Base-by-base conservation (phyloP, 768 basidiomycete species). In the Cystoderma amianthinum region DNA sequence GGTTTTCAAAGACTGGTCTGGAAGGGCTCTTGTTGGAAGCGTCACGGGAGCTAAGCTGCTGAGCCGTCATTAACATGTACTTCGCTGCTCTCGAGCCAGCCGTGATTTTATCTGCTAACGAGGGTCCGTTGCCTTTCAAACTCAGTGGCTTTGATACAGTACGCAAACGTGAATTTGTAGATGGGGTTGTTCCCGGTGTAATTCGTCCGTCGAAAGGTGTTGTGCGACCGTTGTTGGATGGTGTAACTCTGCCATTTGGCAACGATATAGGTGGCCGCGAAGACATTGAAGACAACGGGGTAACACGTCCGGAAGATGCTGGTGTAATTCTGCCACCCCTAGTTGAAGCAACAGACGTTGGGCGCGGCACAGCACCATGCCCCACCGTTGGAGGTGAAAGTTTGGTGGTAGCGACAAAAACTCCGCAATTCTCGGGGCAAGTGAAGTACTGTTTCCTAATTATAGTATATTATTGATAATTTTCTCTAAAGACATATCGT, bases 331-430 rank as follows among this genome's bases (percentile, higher is more conserved):
- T 74, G 24, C 79, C 80, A 24, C 67, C 65, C 34, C 78, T 72
- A 38, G 79, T 79, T 6, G 90, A 94, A 3, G 85, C 80, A 23
- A 85, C 90, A 2, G 92, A 94, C 1, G 84, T 66, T 1, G 93
- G 86, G 12, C 90, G 74, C 41, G 53, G 53, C 25, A 64, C 48
- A 16, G 74, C 65, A 2, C 69, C 73, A 10, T 63, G 55, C 12
- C 81, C 77, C 15, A 80, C 78, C 2, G 85, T 90, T 4, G 87
- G 80, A 3, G 78, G 53, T 2, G 91, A 86, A 15, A 99, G 76
- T 58, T 96, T 96, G 23, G 76, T 64, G 1, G 80, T 68, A 4
- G 86, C 79, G 16, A 95, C 85, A 56, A 98, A 99, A 28, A 99
- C 89, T 19, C 95, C 95, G 46, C 91, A 94, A 34, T 78, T 74